A percentile compares a stretch with the other conserved stretches of the same genome.
phyloP scores from a whole-genome alignment of 768 basidiomycete genomes.

The Coprinellus micaceus region DNA sequence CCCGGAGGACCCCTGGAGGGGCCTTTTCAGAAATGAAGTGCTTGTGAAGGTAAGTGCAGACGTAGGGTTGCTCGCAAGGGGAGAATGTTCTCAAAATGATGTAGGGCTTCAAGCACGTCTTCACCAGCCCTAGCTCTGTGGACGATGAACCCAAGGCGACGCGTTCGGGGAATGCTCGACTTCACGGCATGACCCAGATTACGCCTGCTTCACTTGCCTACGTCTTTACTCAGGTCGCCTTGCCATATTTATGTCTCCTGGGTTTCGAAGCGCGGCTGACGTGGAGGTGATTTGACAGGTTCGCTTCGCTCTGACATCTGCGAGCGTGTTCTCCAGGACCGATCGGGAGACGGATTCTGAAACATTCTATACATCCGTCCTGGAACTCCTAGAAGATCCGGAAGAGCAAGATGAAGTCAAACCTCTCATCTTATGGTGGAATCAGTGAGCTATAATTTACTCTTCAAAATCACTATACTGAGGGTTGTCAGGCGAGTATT shows the following conservation, averaged over 20 bases:
- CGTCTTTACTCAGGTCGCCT: background rate
- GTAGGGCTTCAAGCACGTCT: background rate
- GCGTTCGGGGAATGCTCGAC: background rate
- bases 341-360: background rate
- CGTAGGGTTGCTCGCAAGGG: too few relatives aligned
- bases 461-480: background rate
- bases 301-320: background rate
- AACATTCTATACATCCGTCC: background rate
- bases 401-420: background rate
- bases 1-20: background rate
- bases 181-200: background rate
- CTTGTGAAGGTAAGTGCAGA: background rate
- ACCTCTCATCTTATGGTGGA: background rate
- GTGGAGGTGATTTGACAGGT: background rate
- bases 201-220: background rate
- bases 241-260: background rate
- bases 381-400: background rate
- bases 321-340: background rate
- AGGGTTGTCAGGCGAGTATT: background rate
- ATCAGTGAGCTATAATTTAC: background rate
- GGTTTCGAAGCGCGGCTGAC: background rate
- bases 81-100: background rate
- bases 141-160: background rate
- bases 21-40: background rate
- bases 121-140: background rate